These are phyloP conservation scores for Astrothelium macrocarpum DNA, from an alignment of 495 filamentous ascomycete species.

Conservation along the genomic window DNA sequence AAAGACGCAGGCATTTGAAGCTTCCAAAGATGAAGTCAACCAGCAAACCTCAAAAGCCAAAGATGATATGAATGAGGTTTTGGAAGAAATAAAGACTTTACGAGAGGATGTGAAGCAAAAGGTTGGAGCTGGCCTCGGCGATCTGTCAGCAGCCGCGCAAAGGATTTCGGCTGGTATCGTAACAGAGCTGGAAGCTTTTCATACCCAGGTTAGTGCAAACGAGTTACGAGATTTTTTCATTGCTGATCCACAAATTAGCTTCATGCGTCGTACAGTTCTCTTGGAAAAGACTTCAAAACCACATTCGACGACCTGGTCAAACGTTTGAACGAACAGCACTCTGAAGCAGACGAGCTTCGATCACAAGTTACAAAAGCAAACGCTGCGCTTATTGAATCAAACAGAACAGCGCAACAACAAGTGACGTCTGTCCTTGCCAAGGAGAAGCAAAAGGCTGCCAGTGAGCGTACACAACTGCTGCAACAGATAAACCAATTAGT, in stretches of 20 bases:
- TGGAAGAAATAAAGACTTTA: constrained; percentile 84
- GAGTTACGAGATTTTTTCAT: background rate
- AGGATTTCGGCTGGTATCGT: constrained; percentile 87
- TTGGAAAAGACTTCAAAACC: constrained; percentile 79
- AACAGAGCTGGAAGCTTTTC: constrained; percentile 70
- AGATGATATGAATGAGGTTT: constrained; percentile 78
- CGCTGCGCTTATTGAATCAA: constrained; percentile 53
- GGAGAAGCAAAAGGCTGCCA: constrained; percentile 62
- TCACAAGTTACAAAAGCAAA: constrained; percentile 60
- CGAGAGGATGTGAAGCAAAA: constrained; percentile 77
- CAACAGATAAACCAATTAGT: constrained; percentile 66
- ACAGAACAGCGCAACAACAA: constrained; percentile 51
- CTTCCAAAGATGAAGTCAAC: constrained; percentile 55
- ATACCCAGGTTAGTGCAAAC: constrained; percentile 48
- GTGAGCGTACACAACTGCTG: constrained; percentile 64
- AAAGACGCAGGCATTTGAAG: constrained; percentile 54
- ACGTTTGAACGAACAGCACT: constrained; percentile 65
- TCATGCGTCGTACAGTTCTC: constrained; percentile 72
- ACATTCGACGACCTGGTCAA: constrained; percentile 72
- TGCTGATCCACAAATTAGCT: constrained; percentile 41
- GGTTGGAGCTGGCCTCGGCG: constrained; percentile 76
- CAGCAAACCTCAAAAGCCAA: constrained; percentile 60
- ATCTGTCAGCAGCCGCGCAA: constrained; percentile 74
- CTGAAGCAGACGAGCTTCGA: constrained; percentile 62
- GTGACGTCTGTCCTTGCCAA: constrained; percentile 66